Percentiles rank a stretch among this genome's conserved stretches.
Conservation (phyloP, 768 basidiomycete genomes). For the Omphalotus guepiniiformis region DNA sequence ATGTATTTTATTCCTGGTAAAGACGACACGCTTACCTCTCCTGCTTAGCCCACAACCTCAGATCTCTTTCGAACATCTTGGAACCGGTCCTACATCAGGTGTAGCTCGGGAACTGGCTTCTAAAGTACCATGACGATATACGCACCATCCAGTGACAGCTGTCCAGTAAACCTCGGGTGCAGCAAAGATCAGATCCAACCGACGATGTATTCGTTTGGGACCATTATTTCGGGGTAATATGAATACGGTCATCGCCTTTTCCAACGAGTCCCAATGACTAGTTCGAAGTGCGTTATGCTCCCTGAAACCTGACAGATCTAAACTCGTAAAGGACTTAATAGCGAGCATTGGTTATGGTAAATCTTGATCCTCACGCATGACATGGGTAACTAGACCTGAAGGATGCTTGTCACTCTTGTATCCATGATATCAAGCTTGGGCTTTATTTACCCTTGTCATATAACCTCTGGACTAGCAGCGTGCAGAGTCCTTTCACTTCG, state of each 20-base stretch:
- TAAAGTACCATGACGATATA: constrained; percentile 1
- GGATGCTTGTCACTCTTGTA: not conserved
- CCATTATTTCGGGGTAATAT: constrained; percentile 41
- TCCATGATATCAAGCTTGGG: not conserved
- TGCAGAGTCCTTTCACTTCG: constrained; percentile 59
- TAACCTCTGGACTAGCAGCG: constrained; percentile 53
- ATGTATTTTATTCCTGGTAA: no score
- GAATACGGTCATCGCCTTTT: constrained; percentile 83
- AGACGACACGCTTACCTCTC: constrained; percentile 35
- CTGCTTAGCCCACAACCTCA: constrained; percentile 67
- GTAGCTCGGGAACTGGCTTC: not conserved
- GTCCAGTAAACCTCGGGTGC: constrained; percentile 79
- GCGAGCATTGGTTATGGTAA: not conserved
- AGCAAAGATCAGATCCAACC: constrained; percentile 84
- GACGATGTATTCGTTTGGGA: constrained; percentile 46
- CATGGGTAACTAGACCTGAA: constrained; percentile 70
- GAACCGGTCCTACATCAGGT: constrained; percentile 66
- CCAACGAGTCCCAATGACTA: constrained; percentile 74
- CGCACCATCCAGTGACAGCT: constrained; percentile 83
- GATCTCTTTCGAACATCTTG: constrained; percentile 84
- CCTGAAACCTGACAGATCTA: constrained; percentile 62
- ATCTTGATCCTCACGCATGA: constrained; percentile 63
- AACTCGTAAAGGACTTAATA: not conserved
- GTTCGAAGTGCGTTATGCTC: constrained; percentile 48
- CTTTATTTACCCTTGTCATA: constrained; percentile 51